These are phyloP conservation scores for Alternaria incomplexa DNA, from an alignment of 2,329 filamentous ascomycete genomes.

Conservation along the genomic window DNA sequence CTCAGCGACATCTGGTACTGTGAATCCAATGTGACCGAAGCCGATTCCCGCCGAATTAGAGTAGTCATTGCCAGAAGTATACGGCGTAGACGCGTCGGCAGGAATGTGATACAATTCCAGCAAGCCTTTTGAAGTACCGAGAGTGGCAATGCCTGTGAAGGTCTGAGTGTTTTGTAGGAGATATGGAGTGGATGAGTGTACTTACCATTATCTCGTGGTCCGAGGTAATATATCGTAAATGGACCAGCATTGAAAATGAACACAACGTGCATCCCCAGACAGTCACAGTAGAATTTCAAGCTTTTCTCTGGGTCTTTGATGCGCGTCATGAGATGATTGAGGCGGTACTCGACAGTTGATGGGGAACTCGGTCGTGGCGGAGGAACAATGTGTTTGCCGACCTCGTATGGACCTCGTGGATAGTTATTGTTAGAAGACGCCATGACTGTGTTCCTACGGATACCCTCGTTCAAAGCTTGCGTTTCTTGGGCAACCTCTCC, in stretches of 20 bases:
- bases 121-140: constrained; percentile 35
- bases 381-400: constrained; percentile 32
- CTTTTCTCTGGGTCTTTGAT: constrained; percentile 37
- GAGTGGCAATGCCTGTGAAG: constrained; percentile 18
- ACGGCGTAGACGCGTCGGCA: constrained; percentile 22
- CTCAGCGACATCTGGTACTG: constrained; percentile 37
- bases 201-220: constrained; percentile 32
- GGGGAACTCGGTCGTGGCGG: constrained; percentile 34
- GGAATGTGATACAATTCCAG: constrained; percentile 45
- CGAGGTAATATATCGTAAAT: constrained; percentile 46
- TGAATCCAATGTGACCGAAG: constrained; percentile 47
- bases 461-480: background rate
- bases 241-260: constrained; percentile 46
- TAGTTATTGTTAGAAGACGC: constrained; percentile 24
- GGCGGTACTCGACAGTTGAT: constrained; percentile 30
- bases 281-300: constrained; percentile 43
- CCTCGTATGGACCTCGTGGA: constrained; percentile 25
- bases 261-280: constrained; percentile 41
- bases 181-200: background rate
- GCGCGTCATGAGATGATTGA: constrained; percentile 45
- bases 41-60: constrained; percentile 21
- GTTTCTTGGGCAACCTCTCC: background rate
- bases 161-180: background rate
- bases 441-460: background rate
- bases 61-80: constrained; percentile 39